These are phyloP conservation scores for Penicillium manginii DNA, from an alignment of 495 filamentous ascomycete genomes.

Conservation along the genomic window DNA sequence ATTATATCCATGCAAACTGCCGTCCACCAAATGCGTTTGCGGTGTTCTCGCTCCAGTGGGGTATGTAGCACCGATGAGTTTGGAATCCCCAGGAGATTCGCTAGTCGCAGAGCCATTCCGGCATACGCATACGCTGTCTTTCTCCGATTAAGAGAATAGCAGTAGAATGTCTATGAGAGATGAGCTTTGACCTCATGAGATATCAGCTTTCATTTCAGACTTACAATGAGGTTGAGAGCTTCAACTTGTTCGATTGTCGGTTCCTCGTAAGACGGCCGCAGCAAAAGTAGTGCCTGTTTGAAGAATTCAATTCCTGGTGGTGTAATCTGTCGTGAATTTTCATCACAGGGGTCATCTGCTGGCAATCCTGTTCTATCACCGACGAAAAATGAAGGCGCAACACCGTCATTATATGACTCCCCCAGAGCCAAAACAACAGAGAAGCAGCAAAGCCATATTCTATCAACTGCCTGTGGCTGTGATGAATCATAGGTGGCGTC, in stretches of 20 bases:
- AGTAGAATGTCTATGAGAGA: conserved; percentile 16
- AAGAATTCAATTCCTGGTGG: conserved; percentile 5
- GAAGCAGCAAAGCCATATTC: conserved; percentile 10
- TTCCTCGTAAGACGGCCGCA: conserved; percentile 4
- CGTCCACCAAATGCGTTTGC: conserved; percentile 24
- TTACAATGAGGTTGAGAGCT: conserved; percentile 12
- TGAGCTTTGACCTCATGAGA: neutral
- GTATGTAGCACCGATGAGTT: neutral
- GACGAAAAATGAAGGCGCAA: neutral
- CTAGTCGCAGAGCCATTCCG: conserved; percentile 7
- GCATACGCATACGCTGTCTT: conserved; percentile 24
- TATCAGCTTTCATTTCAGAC: neutral
- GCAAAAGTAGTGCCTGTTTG: conserved; percentile 8
- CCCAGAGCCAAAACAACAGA: conserved; percentile 8
- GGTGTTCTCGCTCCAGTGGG: conserved; percentile 16
- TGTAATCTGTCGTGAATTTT: neutral
- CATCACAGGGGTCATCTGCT: neutral
- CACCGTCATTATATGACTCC: conserved; percentile 7
- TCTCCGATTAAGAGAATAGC: conserved; percentile 15
- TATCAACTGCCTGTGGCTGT: neutral
- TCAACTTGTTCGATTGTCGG: conserved; percentile 13
- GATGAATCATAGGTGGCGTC: conserved; percentile 3
- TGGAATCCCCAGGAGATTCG: conserved; percentile 12
- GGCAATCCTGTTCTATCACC: neutral
- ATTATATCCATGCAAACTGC: conserved; percentile 19